Conservation (phyloP, 140 eudicot species). For the Stevia rebaudiana region DNA sequence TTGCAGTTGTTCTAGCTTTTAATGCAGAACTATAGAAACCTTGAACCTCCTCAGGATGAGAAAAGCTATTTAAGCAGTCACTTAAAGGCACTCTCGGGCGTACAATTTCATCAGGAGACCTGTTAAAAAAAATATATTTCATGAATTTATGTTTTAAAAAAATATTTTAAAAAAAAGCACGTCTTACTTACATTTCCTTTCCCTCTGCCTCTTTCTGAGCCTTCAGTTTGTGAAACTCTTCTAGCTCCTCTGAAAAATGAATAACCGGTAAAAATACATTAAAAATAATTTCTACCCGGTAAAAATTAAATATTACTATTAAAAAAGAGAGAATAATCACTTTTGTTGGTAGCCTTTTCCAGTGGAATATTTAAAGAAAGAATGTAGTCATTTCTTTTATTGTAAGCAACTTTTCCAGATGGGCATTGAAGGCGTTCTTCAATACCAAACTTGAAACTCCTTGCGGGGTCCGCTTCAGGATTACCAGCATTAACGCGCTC, state of each 20-base stretch:
- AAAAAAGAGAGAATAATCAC: constrained; percentile 33
- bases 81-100: constrained; percentile 89
- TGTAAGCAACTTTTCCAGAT: constrained; percentile 93
- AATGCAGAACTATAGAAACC: constrained; percentile 85
- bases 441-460: constrained; percentile 90
- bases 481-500: constrained; percentile 68
- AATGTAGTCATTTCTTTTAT: constrained; percentile 70
- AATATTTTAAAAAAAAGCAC: constrained; percentile 5
- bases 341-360: constrained; percentile 72
- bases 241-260: constrained; percentile 57
- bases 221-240: constrained; percentile 58
- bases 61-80: constrained; percentile 69
- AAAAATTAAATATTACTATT: too few species aligned
- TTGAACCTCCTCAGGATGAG: constrained; percentile 82
- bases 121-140: constrained; percentile 18
- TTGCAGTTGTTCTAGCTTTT: constrained; percentile 72
- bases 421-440: constrained; percentile 91
- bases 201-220: constrained; percentile 55
- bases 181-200: constrained; percentile 59
- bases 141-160: not conserved
- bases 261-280: not conserved
- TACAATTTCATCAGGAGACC: constrained; percentile 66
- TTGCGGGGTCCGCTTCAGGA: constrained; percentile 74
- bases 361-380: constrained; percentile 84
- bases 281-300: not conserved